Base-by-base conservation (phyloP, 106 monocot genomes). In the Dendrobium huoshanense region DNA sequence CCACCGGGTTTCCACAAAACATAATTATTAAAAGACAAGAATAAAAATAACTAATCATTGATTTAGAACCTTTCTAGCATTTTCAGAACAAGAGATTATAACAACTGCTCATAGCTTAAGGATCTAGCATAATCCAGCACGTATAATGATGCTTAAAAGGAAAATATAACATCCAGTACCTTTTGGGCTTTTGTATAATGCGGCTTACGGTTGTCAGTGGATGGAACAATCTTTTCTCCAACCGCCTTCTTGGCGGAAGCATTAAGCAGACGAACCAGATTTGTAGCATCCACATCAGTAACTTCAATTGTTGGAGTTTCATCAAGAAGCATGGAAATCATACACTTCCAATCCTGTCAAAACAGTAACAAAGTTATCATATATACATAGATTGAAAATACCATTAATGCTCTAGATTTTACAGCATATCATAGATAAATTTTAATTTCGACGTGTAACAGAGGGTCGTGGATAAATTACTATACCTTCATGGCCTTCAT, bases 401-500 rank as follows among this genome's bases (percentile, higher is more conserved):
- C 20, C 4, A 7, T 74, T 74, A 5, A 44, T 8, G 22, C 6
- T 19, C 43, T 2, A n/a, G 8, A 44, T 19, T 73, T 73, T 44
- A 43, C 11, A 49, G 25, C 45, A 49, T 5, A 49, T 51, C 49
- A 76, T 25, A 7, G 18, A 24, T 51, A 49, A 47, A 51, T 13
- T 76, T 47, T 16, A 49, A 49, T 25, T 51, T 27, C 40, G 7
- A 18, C 37, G 51, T 76, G 1, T 4, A 75, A 48, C 5, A 74
- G 27, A 9, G 4, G 19, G 51, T 41, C 1, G 13, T 22, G 44
- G 17, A 13, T 13, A 41, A 48, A 13, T 22, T 76, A 82, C 48
- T 25, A 76, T 91, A 98, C 98, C 86, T 91, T 98, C 91, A 92
- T 91, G 45, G 98, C 98, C 78, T 95, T 98, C 98, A 98, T 98